Evolutionary conservation across 2,329 filamentous ascomycete species (phyloP), one percentile per base, ranked within the genome.

Genomic region (Leptodontidium sp.): DNA sequence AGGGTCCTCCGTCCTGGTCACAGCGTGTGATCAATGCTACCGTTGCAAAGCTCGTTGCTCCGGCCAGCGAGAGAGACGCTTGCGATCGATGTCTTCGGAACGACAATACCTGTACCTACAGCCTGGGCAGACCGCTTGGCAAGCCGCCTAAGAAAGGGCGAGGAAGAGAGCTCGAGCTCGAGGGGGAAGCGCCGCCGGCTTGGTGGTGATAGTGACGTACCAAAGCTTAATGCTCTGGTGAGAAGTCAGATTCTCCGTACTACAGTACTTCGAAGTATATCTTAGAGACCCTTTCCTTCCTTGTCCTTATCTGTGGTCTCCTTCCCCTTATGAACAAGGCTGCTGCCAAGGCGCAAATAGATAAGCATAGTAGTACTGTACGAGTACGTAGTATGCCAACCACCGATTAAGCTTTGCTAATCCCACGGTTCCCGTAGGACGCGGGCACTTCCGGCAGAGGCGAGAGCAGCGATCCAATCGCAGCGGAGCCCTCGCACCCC

Each of bases 1-100:
- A 47, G 43, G 43, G 43, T 47, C 43, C 43, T 47, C 43, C 43
- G 43, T 47, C 43, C 43, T 63, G 43, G 61, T 45, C 21, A 49
- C 61, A 49, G 61, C 61, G 24, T 63, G 61, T 63, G 61, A 63
- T 45, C 61, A 63, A 29, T 63, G 61, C 61, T 45, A 63, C 47
- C 61, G 61, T 32, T 63, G 61, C 43, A 63, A 63, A 50, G 61
- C 50, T 45, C 38, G 61, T 17, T 63, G 61, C 43, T 29, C 21
- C 15, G 61, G 61, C 7, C n/a, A 45, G 40, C 61, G 21, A 21
- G 21, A 21, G 61, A 24, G 40, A 43, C 4, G 7, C 43, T 24
- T 63, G 61, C 32, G 61, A 63, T 21, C 61, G 61, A 29, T 63
- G 61, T 63, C 43, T 49, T 49, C 45, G 32, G 15, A 14, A 63